Evolutionary conservation across 257 asterid species (phyloP).

Genomic region (Paraleonurus japonicus): DNA sequence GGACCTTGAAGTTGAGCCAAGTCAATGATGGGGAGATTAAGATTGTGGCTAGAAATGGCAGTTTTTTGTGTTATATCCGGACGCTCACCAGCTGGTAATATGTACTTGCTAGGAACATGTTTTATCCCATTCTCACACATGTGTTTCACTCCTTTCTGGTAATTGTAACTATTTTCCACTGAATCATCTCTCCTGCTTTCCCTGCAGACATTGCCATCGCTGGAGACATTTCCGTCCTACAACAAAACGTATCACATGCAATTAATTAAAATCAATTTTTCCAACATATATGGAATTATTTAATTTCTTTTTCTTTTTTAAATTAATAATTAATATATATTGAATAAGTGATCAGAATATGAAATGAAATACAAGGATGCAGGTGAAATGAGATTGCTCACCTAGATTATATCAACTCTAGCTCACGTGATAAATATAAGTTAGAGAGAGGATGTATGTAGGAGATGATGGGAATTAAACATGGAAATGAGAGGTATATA

Average conservation of each 20-base stretch:
- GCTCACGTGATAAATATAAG: conserved; percentile 17
- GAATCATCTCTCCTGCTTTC: conserved; percentile 25
- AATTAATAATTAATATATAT: too few species aligned
- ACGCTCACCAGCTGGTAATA: conserved; percentile 68
- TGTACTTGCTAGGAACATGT: conserved; percentile 65
- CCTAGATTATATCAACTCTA: background rate
- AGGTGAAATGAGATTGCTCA: too few species aligned
- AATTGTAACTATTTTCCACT: conserved; percentile 29
- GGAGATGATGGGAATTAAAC: conserved; percentile 33
- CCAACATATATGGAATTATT: too few species aligned
- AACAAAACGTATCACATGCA: background rate
- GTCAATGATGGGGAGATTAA: conserved; percentile 71
- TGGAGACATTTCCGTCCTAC: conserved; percentile 53
- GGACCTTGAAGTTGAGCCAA: conserved; percentile 65
- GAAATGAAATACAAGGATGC: too few species aligned
- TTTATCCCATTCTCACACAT: conserved; percentile 64
- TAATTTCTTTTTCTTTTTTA: too few species aligned
- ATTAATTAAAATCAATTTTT: too few species aligned
- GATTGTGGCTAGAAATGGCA: background rate
- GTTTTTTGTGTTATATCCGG: conserved; percentile 33
- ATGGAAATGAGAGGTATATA: conserved; percentile 32
- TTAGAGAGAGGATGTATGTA: background rate
- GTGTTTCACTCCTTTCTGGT: conserved; percentile 70
- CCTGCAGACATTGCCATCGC: conserved; percentile 35
- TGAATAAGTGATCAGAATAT: too few species aligned